phyloP scores from a whole-genome alignment of 331 rosid species.

The Malus hybrid region DNA sequence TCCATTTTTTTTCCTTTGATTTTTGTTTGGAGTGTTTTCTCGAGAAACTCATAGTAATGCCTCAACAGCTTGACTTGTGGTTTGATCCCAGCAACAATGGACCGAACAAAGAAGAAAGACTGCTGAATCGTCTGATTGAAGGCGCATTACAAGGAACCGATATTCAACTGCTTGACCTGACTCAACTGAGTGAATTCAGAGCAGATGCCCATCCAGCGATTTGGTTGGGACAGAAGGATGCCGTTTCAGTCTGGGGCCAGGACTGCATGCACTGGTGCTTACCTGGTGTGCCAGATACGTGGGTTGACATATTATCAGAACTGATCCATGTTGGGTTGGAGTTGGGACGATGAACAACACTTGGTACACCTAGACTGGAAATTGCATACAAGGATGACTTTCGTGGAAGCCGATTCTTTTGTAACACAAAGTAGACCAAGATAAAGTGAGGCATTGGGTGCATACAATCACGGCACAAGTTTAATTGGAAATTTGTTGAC shows the following conservation, averaged over 20 bases:
- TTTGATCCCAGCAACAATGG: slow-evolving; percentile 85
- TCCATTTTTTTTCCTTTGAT: not conserved
- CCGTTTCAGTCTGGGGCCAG: slow-evolving; percentile 81
- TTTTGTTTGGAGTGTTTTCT: slow-evolving; percentile 5
- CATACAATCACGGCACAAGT: not conserved
- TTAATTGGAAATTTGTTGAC: not conserved
- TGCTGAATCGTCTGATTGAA: slow-evolving; percentile 50
- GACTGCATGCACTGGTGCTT: slow-evolving; percentile 99
- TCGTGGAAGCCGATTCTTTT: not conserved
- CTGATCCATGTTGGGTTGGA: slow-evolving; percentile 32
- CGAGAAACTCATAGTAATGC: slow-evolving; percentile 21
- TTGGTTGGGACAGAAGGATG: slow-evolving; percentile 90
- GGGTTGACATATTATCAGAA: slow-evolving; percentile 74
- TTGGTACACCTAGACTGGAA: not conserved
- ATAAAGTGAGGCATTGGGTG: not conserved
- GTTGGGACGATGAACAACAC: slow-evolving; percentile 1
- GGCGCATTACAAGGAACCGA: slow-evolving; percentile 45
- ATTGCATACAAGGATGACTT: not conserved
- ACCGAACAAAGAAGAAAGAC: slow-evolving; percentile 76
- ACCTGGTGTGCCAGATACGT: slow-evolving; percentile 89
- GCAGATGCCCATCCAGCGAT: slow-evolving; percentile 89
- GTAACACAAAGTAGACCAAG: not conserved
- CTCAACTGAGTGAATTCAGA: slow-evolving; percentile 75
- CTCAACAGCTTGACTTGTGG: slow-evolving; percentile 74
- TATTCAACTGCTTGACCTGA: slow-evolving; percentile 57